Percentiles rank a stretch among this genome's conserved stretches.
phyloP scores from a whole-genome alignment of 225 moss, liverwort and hornwort genomes.

The Asterella californica region DNA sequence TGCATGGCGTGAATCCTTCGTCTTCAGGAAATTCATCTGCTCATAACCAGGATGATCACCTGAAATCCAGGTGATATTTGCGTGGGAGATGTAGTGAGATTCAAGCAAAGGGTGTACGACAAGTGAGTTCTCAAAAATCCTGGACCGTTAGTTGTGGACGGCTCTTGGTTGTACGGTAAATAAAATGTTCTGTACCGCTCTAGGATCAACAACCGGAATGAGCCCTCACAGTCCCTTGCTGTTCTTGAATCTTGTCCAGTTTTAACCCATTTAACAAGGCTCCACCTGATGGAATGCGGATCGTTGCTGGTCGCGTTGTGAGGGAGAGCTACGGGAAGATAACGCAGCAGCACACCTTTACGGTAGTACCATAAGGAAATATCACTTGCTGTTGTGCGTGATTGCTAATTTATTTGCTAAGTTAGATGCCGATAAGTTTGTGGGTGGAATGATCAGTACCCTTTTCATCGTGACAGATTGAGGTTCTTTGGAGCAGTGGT shows the following conservation, averaged over 20 bases:
- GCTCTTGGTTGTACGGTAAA: no score
- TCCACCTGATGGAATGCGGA: constrained; percentile 49
- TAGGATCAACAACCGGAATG: no score
- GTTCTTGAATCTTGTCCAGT: not conserved
- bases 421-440: not conserved
- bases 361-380: constrained; percentile 42
- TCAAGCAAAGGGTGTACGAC: constrained; percentile 55
- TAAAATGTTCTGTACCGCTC: no score
- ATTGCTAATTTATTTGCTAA: no score
- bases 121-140: constrained; percentile 34
- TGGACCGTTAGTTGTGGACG: not conserved
- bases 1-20: not conserved
- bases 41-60: not conserved
- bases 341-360: constrained; percentile 91
- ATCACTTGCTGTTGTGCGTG: not conserved
- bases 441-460: not conserved
- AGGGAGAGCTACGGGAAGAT: constrained; percentile 82
- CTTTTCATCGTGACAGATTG: constrained; percentile 45
- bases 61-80: constrained; percentile 64
- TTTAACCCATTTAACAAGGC: not conserved
- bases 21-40: not conserved
- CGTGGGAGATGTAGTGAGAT: constrained; percentile 61
- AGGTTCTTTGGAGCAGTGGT: constrained; percentile 78
- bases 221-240: not conserved
- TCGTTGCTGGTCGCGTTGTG: constrained; percentile 72